Evolutionary conservation across 2,329 filamentous ascomycete species (phyloP).

Genomic region (Nectriaceae sp.): DNA sequence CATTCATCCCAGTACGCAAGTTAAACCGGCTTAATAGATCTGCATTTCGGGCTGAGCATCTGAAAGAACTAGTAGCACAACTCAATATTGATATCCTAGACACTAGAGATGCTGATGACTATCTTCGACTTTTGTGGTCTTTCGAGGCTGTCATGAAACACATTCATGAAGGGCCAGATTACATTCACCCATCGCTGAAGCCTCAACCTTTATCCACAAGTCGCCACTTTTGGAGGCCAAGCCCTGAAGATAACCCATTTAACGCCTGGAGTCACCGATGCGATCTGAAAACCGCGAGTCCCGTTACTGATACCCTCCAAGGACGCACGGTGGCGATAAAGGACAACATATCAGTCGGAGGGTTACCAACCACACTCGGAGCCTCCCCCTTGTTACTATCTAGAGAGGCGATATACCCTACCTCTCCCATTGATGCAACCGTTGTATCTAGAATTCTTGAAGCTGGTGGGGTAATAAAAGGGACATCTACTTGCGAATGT

Average conservation of each 20-base stretch:
- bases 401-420: constrained; percentile 12
- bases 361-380: constrained; percentile 28
- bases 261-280: constrained; percentile 39
- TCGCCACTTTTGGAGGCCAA: constrained; percentile 25
- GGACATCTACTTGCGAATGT: constrained; percentile 32
- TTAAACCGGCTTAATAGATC: too few species aligned
- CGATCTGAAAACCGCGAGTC: constrained; percentile 16
- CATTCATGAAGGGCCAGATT: constrained; percentile 29
- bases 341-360: constrained; percentile 32
- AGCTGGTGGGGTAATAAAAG: constrained; percentile 27
- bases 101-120: constrained; percentile 28
- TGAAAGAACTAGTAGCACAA: constrained; percentile 19
- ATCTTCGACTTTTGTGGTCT: constrained; percentile 27
- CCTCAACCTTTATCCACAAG: constrained; percentile 10
- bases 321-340: constrained; percentile 27
- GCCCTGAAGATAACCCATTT: constrained; percentile 28
- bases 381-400: constrained; percentile 10
- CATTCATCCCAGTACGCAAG: too few species aligned
- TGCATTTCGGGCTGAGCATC: constrained; percentile 10
- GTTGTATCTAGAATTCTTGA: constrained; percentile 26
- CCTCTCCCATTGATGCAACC: constrained; percentile 20
- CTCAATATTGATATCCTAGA: constrained; percentile 17
- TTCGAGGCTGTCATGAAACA: constrained; percentile 29
- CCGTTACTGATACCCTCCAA: constrained; percentile 10
- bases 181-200: constrained; percentile 24